Conservation (phyloP, 2,329 filamentous ascomycete species). For the Neonectria faginata region DNA sequence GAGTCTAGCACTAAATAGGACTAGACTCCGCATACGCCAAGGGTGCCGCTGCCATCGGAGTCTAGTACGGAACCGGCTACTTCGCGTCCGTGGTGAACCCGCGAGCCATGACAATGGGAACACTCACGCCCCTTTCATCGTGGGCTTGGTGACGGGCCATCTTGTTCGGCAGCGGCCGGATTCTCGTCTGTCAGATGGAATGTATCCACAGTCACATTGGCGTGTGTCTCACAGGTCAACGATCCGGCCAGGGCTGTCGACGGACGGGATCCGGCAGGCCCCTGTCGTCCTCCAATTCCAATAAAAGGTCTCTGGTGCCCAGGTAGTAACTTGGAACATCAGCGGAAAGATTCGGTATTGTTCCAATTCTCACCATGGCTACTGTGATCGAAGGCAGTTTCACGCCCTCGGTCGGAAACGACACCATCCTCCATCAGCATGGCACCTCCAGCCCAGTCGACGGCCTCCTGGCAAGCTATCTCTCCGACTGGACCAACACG, state of each 20-base stretch:
- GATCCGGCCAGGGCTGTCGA: not conserved
- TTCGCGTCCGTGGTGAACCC: constrained; percentile 22
- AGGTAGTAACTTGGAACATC: not conserved
- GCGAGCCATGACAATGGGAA: not conserved
- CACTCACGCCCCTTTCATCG: not conserved
- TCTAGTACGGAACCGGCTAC: constrained; percentile 40
- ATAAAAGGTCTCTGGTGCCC: not conserved
- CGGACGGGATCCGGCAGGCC: not conserved
- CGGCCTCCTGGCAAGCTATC: constrained; percentile 28
- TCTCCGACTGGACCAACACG: constrained; percentile 20
- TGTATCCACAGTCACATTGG: not conserved
- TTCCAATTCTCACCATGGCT: constrained; percentile 9
- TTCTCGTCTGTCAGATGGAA: not conserved
- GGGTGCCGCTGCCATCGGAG: constrained; percentile 32
- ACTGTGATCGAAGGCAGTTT: not conserved
- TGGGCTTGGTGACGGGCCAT: not conserved
- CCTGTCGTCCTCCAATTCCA: not conserved
- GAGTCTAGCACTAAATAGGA: constrained; percentile 48
- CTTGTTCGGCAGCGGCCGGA: not conserved
- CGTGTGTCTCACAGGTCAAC: not conserved
- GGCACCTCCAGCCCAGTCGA: not conserved
- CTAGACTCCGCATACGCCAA: constrained; percentile 37
- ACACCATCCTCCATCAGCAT: not conserved
- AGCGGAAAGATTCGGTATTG: not conserved
- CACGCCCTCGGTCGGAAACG: constrained; percentile 11